Evolutionary conservation across 805 yeast species (phyloP), one percentile per base, ranked within the genome.

Genomic region (Cyberlindnera bimundalis): DNA sequence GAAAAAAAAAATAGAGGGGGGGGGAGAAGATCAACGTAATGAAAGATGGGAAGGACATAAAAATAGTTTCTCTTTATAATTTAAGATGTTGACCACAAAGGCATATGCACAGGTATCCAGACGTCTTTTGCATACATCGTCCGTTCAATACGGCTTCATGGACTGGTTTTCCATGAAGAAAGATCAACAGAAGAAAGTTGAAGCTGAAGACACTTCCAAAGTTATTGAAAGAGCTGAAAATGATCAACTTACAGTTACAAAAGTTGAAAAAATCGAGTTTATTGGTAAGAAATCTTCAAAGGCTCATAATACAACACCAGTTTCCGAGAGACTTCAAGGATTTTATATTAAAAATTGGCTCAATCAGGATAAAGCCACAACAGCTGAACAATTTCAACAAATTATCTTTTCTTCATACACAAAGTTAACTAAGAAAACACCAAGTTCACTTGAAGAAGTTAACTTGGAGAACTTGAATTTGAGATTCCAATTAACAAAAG

Each of bases 141-240:
- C 54, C 25, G 45, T 45, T 7, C 35, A 45, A 20, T 30, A 37
- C 9, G 66, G 68, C 19, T 64, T 67, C 48, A 53, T 67, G 59
- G 65, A 66, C 29, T 67, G 73, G 73, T 64, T 67, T 43, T 62
- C 56, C 35, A 49, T 52, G 34, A 64, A 60, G 50, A 56, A 59
- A 41, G 58, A 55, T 38, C 54, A 58, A 23, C 45, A 33, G 23
- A 37, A 48, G 48, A 52, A 51, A 28, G 47, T 36, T 28, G 41
- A 43, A 33, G 49, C 55, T 13, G 50, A 46, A 35, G 51, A 52
- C 40, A 46, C 56, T 14, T 48, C 58, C 37, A 60, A 62, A 21
- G 55, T 66, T 15, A 66, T 67, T 11, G 48, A 53, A 14, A 61
- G 64, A 31, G 66, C 66, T 31, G 72, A 67, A 48, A 43, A 59